Conservation (phyloP, 2,329 filamentous ascomycete genomes). For the Ascosphaera pollenicola region DNA sequence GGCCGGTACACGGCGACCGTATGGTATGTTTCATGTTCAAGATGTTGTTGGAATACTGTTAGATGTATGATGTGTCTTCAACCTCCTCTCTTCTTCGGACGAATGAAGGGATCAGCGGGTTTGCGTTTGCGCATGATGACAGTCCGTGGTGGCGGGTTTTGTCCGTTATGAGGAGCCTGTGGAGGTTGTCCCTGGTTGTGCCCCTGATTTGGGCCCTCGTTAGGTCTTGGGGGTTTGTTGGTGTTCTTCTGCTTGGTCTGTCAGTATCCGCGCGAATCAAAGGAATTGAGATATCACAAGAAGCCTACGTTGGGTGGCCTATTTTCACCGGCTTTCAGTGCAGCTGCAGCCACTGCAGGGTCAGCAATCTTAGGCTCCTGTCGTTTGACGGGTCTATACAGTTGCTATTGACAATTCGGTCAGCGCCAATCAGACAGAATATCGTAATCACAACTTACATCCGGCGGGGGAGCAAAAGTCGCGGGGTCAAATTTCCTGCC, state of each 20-base stretch:
- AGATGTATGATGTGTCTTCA: too few relatives aligned
- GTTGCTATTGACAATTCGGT: slow-evolving; percentile 9
- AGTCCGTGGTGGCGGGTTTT: slow-evolving; percentile 9
- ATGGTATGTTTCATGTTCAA: too few relatives aligned
- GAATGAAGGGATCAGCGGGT: slow-evolving; percentile 19
- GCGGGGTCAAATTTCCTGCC: slow-evolving; percentile 7
- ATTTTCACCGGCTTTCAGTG: neutral
- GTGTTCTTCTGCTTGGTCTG: neutral
- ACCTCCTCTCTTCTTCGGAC: slow-evolving; percentile 18
- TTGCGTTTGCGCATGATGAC: slow-evolving; percentile 18
- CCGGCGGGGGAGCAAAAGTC: slow-evolving; percentile 6
- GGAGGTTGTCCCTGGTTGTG: slow-evolving; percentile 3
- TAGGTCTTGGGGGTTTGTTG: neutral
- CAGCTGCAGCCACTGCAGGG: slow-evolving; percentile 3
- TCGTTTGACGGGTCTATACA: slow-evolving; percentile 20
- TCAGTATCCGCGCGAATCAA: too few relatives aligned
- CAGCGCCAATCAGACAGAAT: slow-evolving; percentile 4
- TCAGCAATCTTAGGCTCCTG: slow-evolving; percentile 10
- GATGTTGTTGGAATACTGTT: too few relatives aligned
- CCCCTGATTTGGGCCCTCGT: slow-evolving; percentile 2
- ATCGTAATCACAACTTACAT: slow-evolving; percentile 10
- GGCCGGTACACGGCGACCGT: too few relatives aligned
- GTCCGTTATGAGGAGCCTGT: slow-evolving; percentile 4
- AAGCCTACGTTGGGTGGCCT: neutral
- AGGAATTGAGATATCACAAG: neutral